phyloP scores from a whole-genome alignment of 805 yeast species.

The Metschnikowia chrysomelidarum region DNA sequence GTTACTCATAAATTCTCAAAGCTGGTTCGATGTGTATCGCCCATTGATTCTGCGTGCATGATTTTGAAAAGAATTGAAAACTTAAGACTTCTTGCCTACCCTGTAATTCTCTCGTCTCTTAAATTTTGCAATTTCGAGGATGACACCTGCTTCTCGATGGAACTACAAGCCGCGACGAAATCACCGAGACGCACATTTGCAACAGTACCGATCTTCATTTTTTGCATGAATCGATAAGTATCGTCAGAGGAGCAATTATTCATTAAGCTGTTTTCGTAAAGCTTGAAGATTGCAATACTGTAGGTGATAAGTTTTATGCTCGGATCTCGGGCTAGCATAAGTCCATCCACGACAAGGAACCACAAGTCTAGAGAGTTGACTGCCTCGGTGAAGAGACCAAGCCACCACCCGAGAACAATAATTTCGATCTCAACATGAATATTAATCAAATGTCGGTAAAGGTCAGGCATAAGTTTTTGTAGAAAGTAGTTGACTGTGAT shows the following conservation, averaged over 20 bases:
- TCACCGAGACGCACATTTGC: slow-evolving; percentile 22
- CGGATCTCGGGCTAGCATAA: slow-evolving; percentile 33
- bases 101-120: too few species aligned
- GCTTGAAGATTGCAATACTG: slow-evolving; percentile 36
- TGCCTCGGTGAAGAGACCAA: slow-evolving; percentile 49
- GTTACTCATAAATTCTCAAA: too few species aligned
- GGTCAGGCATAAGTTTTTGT: slow-evolving; percentile 36
- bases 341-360: slow-evolving; percentile 51
- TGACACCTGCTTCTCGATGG: slow-evolving; percentile 13
- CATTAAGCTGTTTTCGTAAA: slow-evolving; percentile 32
- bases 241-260: slow-evolving; percentile 25
- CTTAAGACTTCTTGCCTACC: too few species aligned
- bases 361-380: slow-evolving; percentile 50
- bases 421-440: slow-evolving; percentile 46
- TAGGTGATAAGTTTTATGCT: slow-evolving; percentile 34
- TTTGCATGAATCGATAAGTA: slow-evolving; percentile 27
- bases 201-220: slow-evolving; percentile 17
- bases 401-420: slow-evolving; percentile 56
- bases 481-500: slow-evolving; percentile 34
- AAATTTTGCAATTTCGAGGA: not conserved
- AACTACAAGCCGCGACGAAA: slow-evolving; percentile 16
- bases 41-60: too few species aligned
- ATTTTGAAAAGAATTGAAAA: too few species aligned
- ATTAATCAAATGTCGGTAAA: slow-evolving; percentile 33
- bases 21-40: too few species aligned